phyloP scores from a whole-genome alignment of 495 filamentous ascomycete genomes.

The Hypoxylon lenormandii region DNA sequence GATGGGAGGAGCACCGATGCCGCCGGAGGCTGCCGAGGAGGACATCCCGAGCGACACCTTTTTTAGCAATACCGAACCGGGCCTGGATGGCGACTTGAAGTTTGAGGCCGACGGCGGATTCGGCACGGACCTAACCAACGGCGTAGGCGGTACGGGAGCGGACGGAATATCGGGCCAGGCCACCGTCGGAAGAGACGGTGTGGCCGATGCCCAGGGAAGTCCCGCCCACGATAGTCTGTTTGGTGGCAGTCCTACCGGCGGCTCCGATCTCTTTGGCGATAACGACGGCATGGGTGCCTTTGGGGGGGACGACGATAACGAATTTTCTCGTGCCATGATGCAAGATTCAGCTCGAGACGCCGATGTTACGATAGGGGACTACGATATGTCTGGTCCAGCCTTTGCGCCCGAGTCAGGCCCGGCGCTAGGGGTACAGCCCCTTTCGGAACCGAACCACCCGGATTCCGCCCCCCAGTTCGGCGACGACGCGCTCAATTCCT shows the following conservation, averaged over 20 bases:
- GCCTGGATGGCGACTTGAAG: slow-evolving; percentile 21
- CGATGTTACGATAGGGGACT: slow-evolving; percentile 56
- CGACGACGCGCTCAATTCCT: slow-evolving; percentile 26
- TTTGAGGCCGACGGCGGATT: slow-evolving; percentile 30
- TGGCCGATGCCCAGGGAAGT: slow-evolving; percentile 66
- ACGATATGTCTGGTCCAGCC: slow-evolving; percentile 42
- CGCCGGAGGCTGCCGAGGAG: slow-evolving; percentile 73
- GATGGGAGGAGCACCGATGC: slow-evolving; percentile 77
- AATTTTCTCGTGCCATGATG: slow-evolving; percentile 82
- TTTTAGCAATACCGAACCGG: slow-evolving; percentile 63
- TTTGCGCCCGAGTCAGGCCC: slow-evolving; percentile 42
- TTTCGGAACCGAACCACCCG: slow-evolving; percentile 15
- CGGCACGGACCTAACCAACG: slow-evolving; percentile 16
- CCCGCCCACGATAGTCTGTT: slow-evolving; percentile 82
- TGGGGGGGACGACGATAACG: slow-evolving; percentile 84
- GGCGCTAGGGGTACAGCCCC: slow-evolving; percentile 36
- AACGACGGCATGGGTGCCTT: slow-evolving; percentile 72
- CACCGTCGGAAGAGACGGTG: slow-evolving; percentile 44
- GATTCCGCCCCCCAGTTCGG: slow-evolving; percentile 32
- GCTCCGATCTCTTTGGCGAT: slow-evolving; percentile 70
- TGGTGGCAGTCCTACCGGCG: slow-evolving; percentile 64
- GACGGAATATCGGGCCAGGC: slow-evolving; percentile 42
- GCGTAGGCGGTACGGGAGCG: slow-evolving; percentile 30
- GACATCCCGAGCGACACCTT: slow-evolving; percentile 73
- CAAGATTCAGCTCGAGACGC: slow-evolving; percentile 59